These are phyloP conservation scores for Cajanus cajan DNA, from an alignment of 306 rosid genomes.

Conservation along the genomic window DNA sequence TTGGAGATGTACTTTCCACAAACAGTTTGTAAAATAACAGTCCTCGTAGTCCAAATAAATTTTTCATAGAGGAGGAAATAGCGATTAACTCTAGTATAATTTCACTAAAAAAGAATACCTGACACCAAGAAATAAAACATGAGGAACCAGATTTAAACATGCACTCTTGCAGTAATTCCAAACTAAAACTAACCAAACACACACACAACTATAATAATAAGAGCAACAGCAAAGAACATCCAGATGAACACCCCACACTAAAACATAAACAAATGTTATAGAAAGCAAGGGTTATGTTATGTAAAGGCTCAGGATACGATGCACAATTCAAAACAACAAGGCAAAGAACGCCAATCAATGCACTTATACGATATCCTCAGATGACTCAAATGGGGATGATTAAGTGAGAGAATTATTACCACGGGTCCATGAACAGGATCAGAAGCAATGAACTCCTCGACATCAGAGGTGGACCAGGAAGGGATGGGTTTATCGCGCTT, in stretches of 20 bases:
- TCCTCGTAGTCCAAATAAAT: not conserved
- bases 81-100: not conserved
- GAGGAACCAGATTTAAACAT: not conserved
- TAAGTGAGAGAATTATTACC: constrained; percentile 37
- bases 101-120: not conserved
- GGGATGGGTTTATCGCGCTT: constrained; percentile 63
- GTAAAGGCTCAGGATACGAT: no score
- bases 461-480: constrained; percentile 67
- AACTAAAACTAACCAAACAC: no score
- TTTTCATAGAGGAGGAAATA: not conserved
- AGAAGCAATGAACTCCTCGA: constrained; percentile 65
- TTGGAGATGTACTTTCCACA: not conserved
- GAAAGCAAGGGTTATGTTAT: no score
- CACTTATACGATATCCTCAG: not conserved
- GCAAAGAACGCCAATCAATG: not conserved
- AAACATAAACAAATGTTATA: not conserved
- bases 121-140: not conserved
- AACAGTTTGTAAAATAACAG: not conserved
- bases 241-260: not conserved
- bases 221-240: not conserved
- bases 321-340: not conserved
- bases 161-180: not conserved
- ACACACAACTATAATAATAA: no score
- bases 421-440: constrained; percentile 79
- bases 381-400: not conserved